Evolutionary conservation across 2,329 filamentous ascomycete species (phyloP).

Genomic region (Hypoxylon sp.): DNA sequence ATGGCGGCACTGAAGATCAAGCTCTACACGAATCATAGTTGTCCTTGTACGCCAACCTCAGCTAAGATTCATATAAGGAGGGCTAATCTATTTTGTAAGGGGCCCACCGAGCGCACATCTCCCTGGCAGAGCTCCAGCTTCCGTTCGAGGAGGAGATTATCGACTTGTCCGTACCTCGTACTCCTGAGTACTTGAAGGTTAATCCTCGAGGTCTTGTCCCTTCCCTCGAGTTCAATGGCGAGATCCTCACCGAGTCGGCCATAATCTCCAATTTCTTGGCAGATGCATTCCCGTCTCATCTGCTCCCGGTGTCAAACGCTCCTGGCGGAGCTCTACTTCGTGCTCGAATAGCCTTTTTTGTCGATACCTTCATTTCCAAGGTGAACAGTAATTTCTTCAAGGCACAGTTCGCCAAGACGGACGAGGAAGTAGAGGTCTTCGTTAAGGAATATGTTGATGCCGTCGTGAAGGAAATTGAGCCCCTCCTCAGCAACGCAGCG

Average conservation of each 20-base stretch:
- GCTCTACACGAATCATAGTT: conserved; percentile 52
- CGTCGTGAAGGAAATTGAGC: conserved; percentile 80
- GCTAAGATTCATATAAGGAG: neutral
- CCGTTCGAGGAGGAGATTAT: conserved; percentile 80
- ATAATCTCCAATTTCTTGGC: conserved; percentile 80
- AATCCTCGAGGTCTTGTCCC: conserved; percentile 87
- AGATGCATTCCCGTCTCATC: conserved; percentile 77
- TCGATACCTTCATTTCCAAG: conserved; percentile 77
- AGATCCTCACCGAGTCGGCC: conserved; percentile 80
- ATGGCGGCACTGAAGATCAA: conserved; percentile 50
- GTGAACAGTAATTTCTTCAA: conserved; percentile 58
- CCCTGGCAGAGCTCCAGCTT: conserved; percentile 75
- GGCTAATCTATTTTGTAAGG: conserved; percentile 53
- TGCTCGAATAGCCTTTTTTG: conserved; percentile 79
- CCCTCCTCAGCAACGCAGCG: conserved; percentile 69
- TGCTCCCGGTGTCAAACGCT: conserved; percentile 70
- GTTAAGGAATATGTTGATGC: conserved; percentile 67
- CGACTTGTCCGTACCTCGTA: conserved; percentile 77
- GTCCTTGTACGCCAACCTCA: conserved; percentile 48
- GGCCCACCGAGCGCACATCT: conserved; percentile 83
- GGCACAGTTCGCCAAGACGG: conserved; percentile 58
- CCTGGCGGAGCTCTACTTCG: conserved; percentile 71
- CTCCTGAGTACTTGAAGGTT: conserved; percentile 80
- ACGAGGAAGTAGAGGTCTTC: conserved; percentile 65
- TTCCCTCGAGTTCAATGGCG: conserved; percentile 73